Base-by-base conservation (phyloP, 331 rosid genomes). In the Phaseolus coccineus region DNA sequence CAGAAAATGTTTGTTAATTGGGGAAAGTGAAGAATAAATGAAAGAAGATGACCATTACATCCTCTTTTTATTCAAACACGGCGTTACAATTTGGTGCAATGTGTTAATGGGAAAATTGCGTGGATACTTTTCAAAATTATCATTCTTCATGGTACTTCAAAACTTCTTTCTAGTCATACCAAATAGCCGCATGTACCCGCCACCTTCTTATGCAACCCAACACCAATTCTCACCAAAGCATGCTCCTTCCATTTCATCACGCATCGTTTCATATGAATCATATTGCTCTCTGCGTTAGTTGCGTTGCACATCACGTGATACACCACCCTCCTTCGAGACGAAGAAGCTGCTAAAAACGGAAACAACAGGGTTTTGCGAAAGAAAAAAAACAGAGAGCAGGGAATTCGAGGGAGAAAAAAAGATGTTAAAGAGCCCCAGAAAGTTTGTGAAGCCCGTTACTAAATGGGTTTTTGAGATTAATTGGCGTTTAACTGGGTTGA, bases 401-500 rank as follows among this genome's bases (percentile, higher is more conserved):
- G 39, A 35, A 35, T 8, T 30, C 30, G 5, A 15, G 10, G 7
- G 39, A 37, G 9, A 2, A 16, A 75, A 31, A 46, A 35, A 78
- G 76, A 84, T 83, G 85, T 53, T 67, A 7, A 76, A 77, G 51
- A 86, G 69, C 27, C 79, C 82, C 8, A 58, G 28, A 61, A 82
- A 80, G 28, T 57, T 73, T 7, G 31, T 74, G 19, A 69, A 75
- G 84, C 73, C 80, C 16, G 53, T 86, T 50, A n/a, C 70, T 7
- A 83, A 78, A 77, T 14, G 83, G 84, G 16, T 86, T 48, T 79
- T 79, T 4, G 82, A 80, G 79, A 50, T 79, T 16, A 82, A 89
- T 85, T 83, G 89, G 84, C 97, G 99, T 1, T 57, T 81, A 8
- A 64, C 90, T 8, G 35, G 87, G 46, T 22, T 92, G 0, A 44